Base-by-base conservation (phyloP, 257 asterid genomes). In the Nicotiana paniculata region DNA sequence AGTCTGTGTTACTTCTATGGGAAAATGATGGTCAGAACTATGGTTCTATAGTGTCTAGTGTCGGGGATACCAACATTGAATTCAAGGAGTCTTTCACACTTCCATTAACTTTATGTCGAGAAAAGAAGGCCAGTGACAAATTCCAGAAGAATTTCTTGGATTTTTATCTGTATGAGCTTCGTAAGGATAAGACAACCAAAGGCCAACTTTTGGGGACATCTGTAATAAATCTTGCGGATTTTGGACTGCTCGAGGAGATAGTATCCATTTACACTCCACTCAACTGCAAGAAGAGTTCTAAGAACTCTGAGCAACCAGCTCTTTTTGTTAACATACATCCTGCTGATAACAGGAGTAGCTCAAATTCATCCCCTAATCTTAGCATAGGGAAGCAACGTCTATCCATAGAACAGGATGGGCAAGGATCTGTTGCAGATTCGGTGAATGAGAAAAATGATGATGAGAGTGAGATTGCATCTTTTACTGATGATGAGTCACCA, bases 1-100 rank as follows among this genome's bases (percentile, higher is more conserved):
- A 92, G 67, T 92, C 97, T 0, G 92, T 95, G 30, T 80, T 92
- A 87, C 94, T 95, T 82, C 93, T 88, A 65, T 95, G 97, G 97
- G 91, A 92, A 85, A 91, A 91, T 66, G 92, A 91, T 4, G 86
- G 78, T 6, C 89, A 89, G 43, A 93, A 72, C 65, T 90, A 92
- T 39, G 98, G 98, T 1, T 92, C 96, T 48, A 67, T 91, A 26
- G 81, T 88, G 1, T 84, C 93, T 3, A 92, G 86, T 55, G 92
- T 93, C n/a, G 95, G 97, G 28, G 90, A 88, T 39, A 76, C 90
- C 63, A 89, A 67, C 82, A 92, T 95, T 70, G 89, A 81, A 7
- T 90, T 95, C 78, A 89, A 89, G 30, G 95, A 93, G 84, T 88
- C 95, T 6, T 93, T 95, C 88, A 13, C 77, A 57, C 92, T 96